These are phyloP conservation scores for Dendryphion nanum DNA, from an alignment of 2,329 filamentous ascomycete genomes.

Conservation along the genomic window DNA sequence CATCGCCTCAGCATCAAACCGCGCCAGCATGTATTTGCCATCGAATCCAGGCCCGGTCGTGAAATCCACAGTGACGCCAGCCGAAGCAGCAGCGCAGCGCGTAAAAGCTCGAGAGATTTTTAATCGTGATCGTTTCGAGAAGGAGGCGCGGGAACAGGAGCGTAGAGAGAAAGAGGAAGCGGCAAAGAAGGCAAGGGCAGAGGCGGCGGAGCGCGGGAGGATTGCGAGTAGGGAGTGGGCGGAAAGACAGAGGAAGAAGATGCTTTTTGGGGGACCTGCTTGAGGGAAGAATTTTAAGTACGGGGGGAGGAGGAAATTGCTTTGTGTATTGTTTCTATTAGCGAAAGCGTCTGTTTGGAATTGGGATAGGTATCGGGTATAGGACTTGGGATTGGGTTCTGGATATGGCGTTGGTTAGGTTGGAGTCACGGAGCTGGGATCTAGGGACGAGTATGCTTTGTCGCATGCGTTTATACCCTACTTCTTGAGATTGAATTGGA, in stretches of 20 bases:
- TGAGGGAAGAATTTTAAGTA: too few relatives aligned
- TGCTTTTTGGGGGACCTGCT: constrained; percentile 15
- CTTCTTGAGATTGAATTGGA: too few relatives aligned
- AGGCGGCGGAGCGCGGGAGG: constrained; percentile 47
- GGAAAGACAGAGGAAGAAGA: constrained; percentile 46
- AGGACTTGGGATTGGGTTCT: too few relatives aligned
- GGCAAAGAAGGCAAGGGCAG: constrained; percentile 45
- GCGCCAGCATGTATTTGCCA: constrained; percentile 19
- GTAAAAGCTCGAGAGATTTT: constrained; percentile 48
- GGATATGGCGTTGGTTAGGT: too few relatives aligned
- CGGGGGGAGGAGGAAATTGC: too few relatives aligned
- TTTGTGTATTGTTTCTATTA: too few relatives aligned
- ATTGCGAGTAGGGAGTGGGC: constrained; percentile 49
- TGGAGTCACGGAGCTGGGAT: too few relatives aligned
- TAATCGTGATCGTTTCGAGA: constrained; percentile 43
- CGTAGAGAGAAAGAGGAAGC: constrained; percentile 49
- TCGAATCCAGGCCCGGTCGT: constrained; percentile 8
- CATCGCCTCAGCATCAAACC: constrained; percentile 15
- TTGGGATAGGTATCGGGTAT: too few relatives aligned
- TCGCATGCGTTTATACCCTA: too few relatives aligned
- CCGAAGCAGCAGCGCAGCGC: constrained; percentile 29
- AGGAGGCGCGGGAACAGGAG: constrained; percentile 41
- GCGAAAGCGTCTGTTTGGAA: too few relatives aligned
- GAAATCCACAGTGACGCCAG: constrained; percentile 28
- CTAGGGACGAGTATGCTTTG: too few relatives aligned